Evolutionary conservation across 2,329 filamentous ascomycete species (phyloP), one percentile per base, ranked within the genome.

Genomic region (Pseudopithomyces chartarum): DNA sequence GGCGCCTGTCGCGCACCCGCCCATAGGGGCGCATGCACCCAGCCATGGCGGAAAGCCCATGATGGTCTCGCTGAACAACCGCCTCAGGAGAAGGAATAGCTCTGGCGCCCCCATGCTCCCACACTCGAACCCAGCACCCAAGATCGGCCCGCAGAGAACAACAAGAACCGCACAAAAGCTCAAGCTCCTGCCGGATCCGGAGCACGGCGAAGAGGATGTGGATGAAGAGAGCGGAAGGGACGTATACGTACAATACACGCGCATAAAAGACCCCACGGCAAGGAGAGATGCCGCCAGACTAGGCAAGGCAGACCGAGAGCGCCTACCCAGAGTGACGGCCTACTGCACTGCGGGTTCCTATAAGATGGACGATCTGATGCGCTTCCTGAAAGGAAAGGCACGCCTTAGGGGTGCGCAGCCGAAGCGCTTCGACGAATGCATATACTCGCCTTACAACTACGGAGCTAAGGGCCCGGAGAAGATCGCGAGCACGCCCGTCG

Each of bases 141-240:
- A 98, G 78, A 92, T 97, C 56, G 95, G 95, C 2, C 94, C 95
- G 0, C 95, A 99, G 75, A 83, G 95, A 75, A 98, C 92, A 55
- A 96, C 93, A 22, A 96, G 97, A 77, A 97, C 91, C 62, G 92
- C 92, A 1, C 92, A 98, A 80, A 99, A 99, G 80, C 84, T 99
- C 59, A 99, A 99, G 79, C 84, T 99, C n/a, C 81, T 99, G 15
- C 95, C 95, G 0, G 95, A 95, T 70, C 92, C 93, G 0, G 91
- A 96, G 57, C 84, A 91, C 43, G 91, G 85, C 34, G 90, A 91
- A 23, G 91, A 93, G 42, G 87, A 82, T 26, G 64, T 67, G 17
- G 93, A 98, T 60, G 94, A 97, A 69, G 94, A 97, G 76, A 95
- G 91, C 69, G 92, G 93, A 10, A 84, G 93, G 62, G 95, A 99